These are phyloP conservation scores for Alternaria solani DNA, from an alignment of 2,329 filamentous ascomycete genomes.

Conservation along the genomic window DNA sequence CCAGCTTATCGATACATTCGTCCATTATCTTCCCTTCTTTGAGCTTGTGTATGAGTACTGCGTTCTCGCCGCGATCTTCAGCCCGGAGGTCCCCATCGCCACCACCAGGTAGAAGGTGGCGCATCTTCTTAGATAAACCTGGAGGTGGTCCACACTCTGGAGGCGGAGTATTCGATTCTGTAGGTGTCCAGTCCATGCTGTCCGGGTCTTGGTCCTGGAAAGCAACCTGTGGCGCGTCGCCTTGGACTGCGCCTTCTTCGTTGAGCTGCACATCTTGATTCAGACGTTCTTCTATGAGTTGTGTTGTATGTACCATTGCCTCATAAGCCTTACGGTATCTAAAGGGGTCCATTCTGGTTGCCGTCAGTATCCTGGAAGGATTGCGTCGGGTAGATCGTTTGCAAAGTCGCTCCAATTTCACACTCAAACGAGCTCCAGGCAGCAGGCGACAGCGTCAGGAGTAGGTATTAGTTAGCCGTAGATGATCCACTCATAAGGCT, in stretches of 20 bases:
- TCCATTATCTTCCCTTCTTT: conserved; percentile 49
- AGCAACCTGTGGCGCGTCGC: conserved; percentile 16
- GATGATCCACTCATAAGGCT: conserved; percentile 18
- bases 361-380: conserved; percentile 23
- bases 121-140: conserved; percentile 40
- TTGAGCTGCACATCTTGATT: conserved; percentile 28
- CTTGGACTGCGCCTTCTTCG: conserved; percentile 12
- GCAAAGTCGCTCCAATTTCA: neutral
- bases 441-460: conserved; percentile 4
- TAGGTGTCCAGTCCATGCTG: conserved; percentile 51
- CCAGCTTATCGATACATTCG: conserved; percentile 49
- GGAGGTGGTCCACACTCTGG: conserved; percentile 42
- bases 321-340: conserved; percentile 50
- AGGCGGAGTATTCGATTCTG: conserved; percentile 38
- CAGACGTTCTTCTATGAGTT: conserved; percentile 43
- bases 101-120: conserved; percentile 38
- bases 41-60: conserved; percentile 44
- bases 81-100: conserved; percentile 36
- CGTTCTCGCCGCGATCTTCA: conserved; percentile 35
- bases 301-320: conserved; percentile 48
- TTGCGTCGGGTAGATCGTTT: conserved; percentile 3
- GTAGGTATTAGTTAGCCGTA: conserved; percentile 2
- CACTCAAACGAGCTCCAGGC: conserved; percentile 8
- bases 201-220: conserved; percentile 45
- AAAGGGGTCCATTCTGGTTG: conserved; percentile 47